Evolutionary conservation across 2,329 filamentous ascomycete species (phyloP).

Genomic region (Alternaria postmessia): DNA sequence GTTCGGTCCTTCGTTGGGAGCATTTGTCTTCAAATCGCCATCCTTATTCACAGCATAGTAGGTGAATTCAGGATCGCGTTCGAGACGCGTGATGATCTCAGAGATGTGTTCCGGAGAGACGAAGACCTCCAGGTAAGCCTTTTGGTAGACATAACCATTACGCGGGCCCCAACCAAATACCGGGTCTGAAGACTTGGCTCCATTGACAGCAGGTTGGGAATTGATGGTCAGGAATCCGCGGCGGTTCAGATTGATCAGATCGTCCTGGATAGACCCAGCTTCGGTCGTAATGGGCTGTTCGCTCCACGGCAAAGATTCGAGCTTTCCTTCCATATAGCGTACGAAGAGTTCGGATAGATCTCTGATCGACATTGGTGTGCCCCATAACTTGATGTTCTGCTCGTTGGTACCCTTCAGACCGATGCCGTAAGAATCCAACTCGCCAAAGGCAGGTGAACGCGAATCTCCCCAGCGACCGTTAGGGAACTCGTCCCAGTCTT

Average conservation of each 20-base stretch:
- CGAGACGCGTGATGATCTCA: constrained; percentile 79
- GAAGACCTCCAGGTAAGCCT: constrained; percentile 93
- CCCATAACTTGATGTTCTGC: constrained; percentile 95
- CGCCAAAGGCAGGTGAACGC: constrained; percentile 92
- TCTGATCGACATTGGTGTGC: constrained; percentile 78
- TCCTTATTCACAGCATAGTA: constrained; percentile 92
- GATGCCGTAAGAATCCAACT: constrained; percentile 92
- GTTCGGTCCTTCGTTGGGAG: constrained; percentile 85
- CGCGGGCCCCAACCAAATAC: constrained; percentile 93
- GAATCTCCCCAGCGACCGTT: constrained; percentile 99
- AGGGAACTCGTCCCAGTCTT: constrained; percentile 99
- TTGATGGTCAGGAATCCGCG: constrained; percentile 94
- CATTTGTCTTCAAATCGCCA: constrained; percentile 84
- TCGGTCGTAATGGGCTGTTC: constrained; percentile 86
- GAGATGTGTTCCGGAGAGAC: constrained; percentile 81
- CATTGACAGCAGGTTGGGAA: constrained; percentile 93
- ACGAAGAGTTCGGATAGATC: constrained; percentile 88
- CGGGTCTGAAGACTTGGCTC: constrained; percentile 84
- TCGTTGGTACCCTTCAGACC: constrained; percentile 94
- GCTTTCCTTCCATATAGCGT: constrained; percentile 79
- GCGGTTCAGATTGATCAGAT: constrained; percentile 82
- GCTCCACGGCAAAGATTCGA: constrained; percentile 91
- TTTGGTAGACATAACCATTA: constrained; percentile 98
- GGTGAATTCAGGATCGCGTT: constrained; percentile 80
- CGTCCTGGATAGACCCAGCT: constrained; percentile 77